Percentiles rank a stretch among this genome's conserved stretches.
These are phyloP conservation scores for Magnolia changhungtana DNA, from an alignment of 164 flowering plant genomes.

Conservation along the genomic window DNA sequence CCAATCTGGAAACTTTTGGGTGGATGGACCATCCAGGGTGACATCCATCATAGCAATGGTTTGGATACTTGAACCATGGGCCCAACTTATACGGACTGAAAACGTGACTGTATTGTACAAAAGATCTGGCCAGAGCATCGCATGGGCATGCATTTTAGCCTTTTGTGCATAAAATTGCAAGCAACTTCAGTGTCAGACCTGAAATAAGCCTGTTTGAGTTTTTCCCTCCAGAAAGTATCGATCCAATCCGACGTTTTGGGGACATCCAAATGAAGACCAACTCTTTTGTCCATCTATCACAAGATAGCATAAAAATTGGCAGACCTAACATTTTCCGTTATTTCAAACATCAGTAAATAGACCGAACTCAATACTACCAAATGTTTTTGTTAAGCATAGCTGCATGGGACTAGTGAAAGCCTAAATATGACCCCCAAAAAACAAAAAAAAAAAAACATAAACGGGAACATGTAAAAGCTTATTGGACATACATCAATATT, in stretches of 20 bases:
- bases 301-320: not conserved
- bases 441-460: not conserved
- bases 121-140: not conserved
- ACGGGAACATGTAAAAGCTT: constrained; percentile 9
- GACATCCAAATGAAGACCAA: not conserved
- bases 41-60: too few species aligned
- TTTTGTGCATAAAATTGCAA: not conserved
- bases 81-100: not conserved
- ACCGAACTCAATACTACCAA: not conserved
- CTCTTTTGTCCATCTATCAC: not conserved
- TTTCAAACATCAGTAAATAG: not conserved
- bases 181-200: not conserved
- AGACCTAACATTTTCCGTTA: not conserved
- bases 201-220: not conserved
- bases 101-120: not conserved
- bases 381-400: too few species aligned
- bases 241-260: not conserved
- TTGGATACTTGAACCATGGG: too few species aligned
- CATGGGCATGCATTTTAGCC: not conserved
- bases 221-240: not conserved
- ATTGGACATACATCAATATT: constrained; percentile 76
- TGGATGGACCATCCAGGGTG: too few species aligned
- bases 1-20: too few species aligned
- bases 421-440: not conserved
- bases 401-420: not conserved